Conservation (phyloP, 345 rosid genomes). For the Triadica sebifera region DNA sequence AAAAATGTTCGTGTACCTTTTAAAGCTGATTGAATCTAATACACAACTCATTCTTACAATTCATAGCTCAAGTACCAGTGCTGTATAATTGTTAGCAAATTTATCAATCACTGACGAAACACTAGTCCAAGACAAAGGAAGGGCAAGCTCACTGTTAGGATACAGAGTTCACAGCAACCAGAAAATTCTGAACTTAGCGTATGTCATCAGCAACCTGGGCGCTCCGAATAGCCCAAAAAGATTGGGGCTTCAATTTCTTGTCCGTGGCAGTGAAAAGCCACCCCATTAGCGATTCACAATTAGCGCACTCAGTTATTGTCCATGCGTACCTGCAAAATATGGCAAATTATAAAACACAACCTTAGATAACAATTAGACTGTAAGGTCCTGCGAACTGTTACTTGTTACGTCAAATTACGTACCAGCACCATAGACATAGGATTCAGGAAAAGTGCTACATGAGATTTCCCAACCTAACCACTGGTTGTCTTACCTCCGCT, state of each 20-base stretch:
- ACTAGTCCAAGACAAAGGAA: neutral
- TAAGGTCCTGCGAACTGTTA: no score
- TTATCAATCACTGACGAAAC: no score
- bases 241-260: constrained; percentile 65
- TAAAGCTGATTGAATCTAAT: no score
- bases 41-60: no score
- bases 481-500: neutral
- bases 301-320: constrained; percentile 10
- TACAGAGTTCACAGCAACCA: neutral
- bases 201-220: constrained; percentile 64
- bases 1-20: no score
- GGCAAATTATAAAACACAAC: neutral
- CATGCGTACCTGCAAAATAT: constrained; percentile 74
- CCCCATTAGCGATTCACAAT: constrained; percentile 49
- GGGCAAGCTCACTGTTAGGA: constrained; percentile 5
- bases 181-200: constrained; percentile 13
- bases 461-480: no score
- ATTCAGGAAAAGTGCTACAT: neutral
- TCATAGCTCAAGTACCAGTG: no score
- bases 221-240: constrained; percentile 87
- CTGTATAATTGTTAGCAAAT: no score
- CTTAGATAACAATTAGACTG: neutral
- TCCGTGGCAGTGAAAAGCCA: constrained; percentile 86
- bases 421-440: no score
- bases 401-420: neutral